Evolutionary conservation across 1,284 basidiomycete genomes (phyloP), one percentile per base, ranked within the genome.

Genomic region (Caloboletus firmus): DNA sequence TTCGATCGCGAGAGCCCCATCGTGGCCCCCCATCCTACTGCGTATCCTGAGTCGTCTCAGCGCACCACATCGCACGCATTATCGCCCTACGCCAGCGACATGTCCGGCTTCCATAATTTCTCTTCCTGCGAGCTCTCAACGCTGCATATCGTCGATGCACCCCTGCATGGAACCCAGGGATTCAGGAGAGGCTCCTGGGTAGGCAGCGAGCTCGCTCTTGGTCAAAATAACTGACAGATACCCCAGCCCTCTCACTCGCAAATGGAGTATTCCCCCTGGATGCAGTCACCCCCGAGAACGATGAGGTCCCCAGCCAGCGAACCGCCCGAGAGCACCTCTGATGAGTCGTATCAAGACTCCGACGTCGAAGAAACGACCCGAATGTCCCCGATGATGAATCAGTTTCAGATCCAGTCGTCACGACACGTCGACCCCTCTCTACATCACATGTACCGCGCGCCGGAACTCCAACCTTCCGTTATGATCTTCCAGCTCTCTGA

Each of bases 381-480:
- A 32, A 72, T 72, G 67, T 71, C 57, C 1, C 71, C 67, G 44
- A 69, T 73, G 70, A 59, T 69, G 59, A 68, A 59, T 42, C 57
- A 65, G 49, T 72, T 72, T 13, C 67, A 71, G 49, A 40, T 71
- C 24, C 68, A 52, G 17, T 51, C 66, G 6, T 54, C 56, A 8
- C 54, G 56, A 36, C 51, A 43, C 45, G 17, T 59, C 43, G 45
- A 51, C 43, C 37, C 31, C 31, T n/a, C 54, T 11, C 39, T 50
- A 34, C 48, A 54, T 3, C 55, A 56, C 31, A 44, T 26, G 28
- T 36, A 56, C 39, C 55, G 20, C 13, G 20, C 54, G 6, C 68
- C 56, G 39, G 48, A 62, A 9, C 61, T 64, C 32, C 61, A 58
- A 5, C 68, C 68, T 5, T 63, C 59, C 2, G 54, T 72, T 28